A percentile compares a stretch with the other conserved stretches of the same genome.
phyloP scores from a whole-genome alignment of 2,329 filamentous ascomycete genomes.

The Aspergillus sp. region DNA sequence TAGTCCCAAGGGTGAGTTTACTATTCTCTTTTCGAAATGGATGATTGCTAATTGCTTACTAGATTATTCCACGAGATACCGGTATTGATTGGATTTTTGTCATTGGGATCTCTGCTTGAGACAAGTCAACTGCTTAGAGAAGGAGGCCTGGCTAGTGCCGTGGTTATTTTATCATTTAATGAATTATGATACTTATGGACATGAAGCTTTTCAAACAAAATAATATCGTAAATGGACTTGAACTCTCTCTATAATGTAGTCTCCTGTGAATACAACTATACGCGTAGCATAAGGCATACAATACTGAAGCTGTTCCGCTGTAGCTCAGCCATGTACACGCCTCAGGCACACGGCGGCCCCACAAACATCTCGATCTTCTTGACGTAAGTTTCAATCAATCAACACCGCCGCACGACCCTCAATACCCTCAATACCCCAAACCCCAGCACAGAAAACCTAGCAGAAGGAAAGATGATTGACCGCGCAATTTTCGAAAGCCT shows the following conservation, averaged over 20 bases:
- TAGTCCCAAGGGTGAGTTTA: slow-evolving; percentile 74
- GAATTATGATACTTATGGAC: slow-evolving; percentile 11
- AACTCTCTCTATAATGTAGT: background rate
- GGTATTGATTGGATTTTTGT: slow-evolving; percentile 51
- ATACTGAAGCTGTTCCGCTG: too few species aligned
- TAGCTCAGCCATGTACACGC: background rate
- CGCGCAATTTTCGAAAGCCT: slow-evolving; percentile 83
- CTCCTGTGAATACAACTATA: background rate
- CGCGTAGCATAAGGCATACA: too few species aligned
- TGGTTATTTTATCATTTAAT: slow-evolving; percentile 5
- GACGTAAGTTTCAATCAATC: slow-evolving; percentile 18
- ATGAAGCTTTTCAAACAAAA: background rate
- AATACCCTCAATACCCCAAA: slow-evolving; percentile 1
- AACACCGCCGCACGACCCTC: slow-evolving; percentile 5
- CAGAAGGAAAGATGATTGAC: slow-evolving; percentile 61
- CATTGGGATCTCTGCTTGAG: background rate
- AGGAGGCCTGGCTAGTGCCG: background rate
- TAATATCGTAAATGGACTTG: too few species aligned
- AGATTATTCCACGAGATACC: slow-evolving; percentile 67
- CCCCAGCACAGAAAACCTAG: background rate
- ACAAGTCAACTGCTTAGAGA: background rate
- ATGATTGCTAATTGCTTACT: background rate
- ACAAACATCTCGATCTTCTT: slow-evolving; percentile 16
- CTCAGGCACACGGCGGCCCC: slow-evolving; percentile 10
- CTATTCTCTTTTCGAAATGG: background rate